phyloP scores from a whole-genome alignment of 352 stramenopile genomes.

The Heterotrichella gracilis region DNA sequence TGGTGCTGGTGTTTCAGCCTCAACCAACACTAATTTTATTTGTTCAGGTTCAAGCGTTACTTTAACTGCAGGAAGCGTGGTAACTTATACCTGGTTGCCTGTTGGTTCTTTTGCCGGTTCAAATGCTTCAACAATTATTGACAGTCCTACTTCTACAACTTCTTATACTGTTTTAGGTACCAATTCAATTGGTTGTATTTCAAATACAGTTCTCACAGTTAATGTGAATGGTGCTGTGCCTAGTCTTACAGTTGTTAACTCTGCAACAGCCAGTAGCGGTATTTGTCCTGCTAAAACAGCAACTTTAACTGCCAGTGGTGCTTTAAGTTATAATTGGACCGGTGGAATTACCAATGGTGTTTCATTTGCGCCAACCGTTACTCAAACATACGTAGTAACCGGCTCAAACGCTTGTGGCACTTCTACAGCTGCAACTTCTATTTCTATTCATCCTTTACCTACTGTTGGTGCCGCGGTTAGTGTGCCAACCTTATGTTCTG shows the following conservation, averaged over 20 bases:
- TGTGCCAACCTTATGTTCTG: not conserved
- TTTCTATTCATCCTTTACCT: not conserved
- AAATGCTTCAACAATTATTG: not conserved
- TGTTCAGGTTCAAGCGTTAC: not conserved
- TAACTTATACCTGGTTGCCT: not conserved
- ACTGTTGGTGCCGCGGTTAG: not conserved
- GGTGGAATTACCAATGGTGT: not conserved
- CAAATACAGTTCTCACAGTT: not conserved
- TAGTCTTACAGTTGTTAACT: not conserved
- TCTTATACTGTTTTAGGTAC: not conserved
- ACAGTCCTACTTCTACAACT: not conserved
- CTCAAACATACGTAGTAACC: not conserved
- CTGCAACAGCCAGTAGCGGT: not conserved
- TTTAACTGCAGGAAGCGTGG: not conserved
- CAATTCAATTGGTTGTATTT: not conserved
- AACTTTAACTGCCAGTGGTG: not conserved
- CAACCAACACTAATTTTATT: not conserved
- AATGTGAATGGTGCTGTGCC: not conserved
- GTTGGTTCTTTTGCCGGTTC: not conserved
- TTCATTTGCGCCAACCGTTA: not conserved
- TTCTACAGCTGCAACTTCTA: not conserved
- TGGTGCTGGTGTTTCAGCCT: not conserved
- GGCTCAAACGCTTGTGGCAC: not conserved
- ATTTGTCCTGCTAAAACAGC: not conserved
- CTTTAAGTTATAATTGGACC: not conserved